Evolutionary conservation across 176 grass and related monocot genomes (phyloP).

Genomic region (Chrysopogon serrulatus): DNA sequence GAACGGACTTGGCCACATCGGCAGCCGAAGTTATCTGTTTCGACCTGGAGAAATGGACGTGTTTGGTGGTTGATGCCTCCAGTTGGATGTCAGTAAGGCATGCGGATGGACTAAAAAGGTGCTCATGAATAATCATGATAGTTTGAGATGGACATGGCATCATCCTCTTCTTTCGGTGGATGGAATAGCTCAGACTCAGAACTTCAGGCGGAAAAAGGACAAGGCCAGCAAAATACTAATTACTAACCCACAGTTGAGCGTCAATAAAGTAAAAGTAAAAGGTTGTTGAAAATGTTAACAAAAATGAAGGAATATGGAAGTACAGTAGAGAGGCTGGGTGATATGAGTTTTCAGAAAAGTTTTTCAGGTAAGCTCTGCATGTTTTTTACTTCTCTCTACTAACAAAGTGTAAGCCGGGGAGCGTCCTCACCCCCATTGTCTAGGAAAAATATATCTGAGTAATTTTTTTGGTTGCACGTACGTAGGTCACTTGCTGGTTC

Average conservation of each 20-base stretch:
- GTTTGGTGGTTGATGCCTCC: conserved; percentile 17
- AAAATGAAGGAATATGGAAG: not conserved
- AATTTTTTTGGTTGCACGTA: too few relatives aligned
- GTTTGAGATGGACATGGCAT: not conserved
- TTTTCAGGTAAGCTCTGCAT: not conserved
- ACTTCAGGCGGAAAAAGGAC: not conserved
- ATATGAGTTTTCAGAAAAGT: not conserved
- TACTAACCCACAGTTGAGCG: not conserved
- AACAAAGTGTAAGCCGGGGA: not conserved
- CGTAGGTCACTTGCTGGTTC: not conserved
- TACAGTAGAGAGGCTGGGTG: not conserved
- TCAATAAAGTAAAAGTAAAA: not conserved
- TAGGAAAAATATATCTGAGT: not conserved
- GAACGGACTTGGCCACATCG: not conserved
- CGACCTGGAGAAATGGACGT: not conserved
- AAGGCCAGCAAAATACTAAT: not conserved
- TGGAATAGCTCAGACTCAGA: not conserved
- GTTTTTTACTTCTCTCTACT: not conserved
- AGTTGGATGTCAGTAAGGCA: not conserved
- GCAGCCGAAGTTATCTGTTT: conserved; percentile 8
- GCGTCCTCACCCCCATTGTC: too few relatives aligned
- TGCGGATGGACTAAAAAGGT: not conserved
- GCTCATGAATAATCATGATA: not conserved
- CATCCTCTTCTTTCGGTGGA: not conserved
- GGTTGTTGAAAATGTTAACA: not conserved